A percentile compares a stretch with the other conserved stretches of the same genome.
Conservation (phyloP, 1,284 basidiomycete genomes). For the Tremellales sp. region DNA sequence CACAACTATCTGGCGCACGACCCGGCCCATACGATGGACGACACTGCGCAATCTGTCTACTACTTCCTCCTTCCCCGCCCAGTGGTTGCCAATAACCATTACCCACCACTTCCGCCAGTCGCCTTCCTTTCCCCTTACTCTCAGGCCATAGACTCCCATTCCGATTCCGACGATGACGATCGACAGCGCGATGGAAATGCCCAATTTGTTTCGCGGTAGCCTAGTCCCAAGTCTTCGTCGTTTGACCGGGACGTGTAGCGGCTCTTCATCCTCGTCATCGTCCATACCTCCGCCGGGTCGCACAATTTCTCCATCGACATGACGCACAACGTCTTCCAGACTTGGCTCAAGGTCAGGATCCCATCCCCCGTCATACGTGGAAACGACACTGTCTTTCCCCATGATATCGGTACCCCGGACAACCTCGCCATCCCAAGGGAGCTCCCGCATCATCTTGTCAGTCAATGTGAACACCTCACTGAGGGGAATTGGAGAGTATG, state of each 20-base stretch:
- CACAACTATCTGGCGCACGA: no score
- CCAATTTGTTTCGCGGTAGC: slow-evolving; percentile 17
- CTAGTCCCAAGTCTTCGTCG: slow-evolving; percentile 7
- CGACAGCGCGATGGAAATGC: slow-evolving; percentile 31
- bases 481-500: slow-evolving; percentile 38
- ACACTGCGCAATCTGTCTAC: no score
- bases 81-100: slow-evolving; percentile 16
- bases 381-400: slow-evolving; percentile 38
- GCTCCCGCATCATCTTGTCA: slow-evolving; percentile 34
- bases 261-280: slow-evolving; percentile 23
- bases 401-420: slow-evolving; percentile 42
- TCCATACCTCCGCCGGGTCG: slow-evolving; percentile 12
- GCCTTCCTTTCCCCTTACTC: slow-evolving; percentile 16
- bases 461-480: slow-evolving; percentile 40
- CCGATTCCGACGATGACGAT: slow-evolving; percentile 36
- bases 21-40: no score
- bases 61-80: slow-evolving; percentile 12
- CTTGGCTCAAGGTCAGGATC: slow-evolving; percentile 5
- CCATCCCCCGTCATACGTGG: slow-evolving; percentile 32
- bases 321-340: slow-evolving; percentile 6
- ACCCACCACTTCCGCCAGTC: slow-evolving; percentile 38
- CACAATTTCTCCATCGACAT: slow-evolving; percentile 14
- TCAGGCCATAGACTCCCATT: slow-evolving; percentile 31
- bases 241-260: slow-evolving; percentile 5
- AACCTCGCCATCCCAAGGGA: slow-evolving; percentile 35